Conservation (phyloP, 192 early-diverging fungal species). For the Dispira simplex region DNA sequence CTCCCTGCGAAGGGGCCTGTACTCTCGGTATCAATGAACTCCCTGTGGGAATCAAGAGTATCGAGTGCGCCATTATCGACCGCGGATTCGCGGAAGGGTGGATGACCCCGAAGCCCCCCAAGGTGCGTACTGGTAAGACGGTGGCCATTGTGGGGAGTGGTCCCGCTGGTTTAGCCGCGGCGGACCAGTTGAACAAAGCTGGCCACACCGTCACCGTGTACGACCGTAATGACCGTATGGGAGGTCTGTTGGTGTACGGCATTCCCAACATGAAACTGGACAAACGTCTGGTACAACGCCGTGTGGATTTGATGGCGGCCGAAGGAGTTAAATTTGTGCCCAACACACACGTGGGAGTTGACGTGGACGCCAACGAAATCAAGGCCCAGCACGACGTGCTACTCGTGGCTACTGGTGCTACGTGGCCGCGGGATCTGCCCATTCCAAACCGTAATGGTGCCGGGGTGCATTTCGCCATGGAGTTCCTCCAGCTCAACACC, state of each 20-base stretch:
- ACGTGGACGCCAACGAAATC: constrained; percentile 52
- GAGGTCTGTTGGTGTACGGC: constrained; percentile 95
- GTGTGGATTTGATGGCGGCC: constrained; percentile 83
- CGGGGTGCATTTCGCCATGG: constrained; percentile 98
- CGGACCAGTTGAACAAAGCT: constrained; percentile 95
- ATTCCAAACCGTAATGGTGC: constrained; percentile 76
- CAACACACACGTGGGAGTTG: constrained; percentile 78
- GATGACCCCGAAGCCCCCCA: constrained; percentile 80
- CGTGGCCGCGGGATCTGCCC: constrained; percentile 90
- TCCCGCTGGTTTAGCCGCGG: constrained; percentile 87
- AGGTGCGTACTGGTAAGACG: constrained; percentile 58
- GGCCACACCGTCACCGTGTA: constrained; percentile 92
- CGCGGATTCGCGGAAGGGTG: constrained; percentile 93
- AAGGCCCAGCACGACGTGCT: constrained; percentile 59
- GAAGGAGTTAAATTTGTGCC: constrained; percentile 88
- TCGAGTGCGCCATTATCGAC: constrained; percentile 97
- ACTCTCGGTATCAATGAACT: constrained; percentile 87
- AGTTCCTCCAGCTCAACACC: constrained; percentile 84
- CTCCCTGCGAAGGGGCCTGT: constrained; percentile 95
- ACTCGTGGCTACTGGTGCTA: constrained; percentile 85
- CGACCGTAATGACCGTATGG: constrained; percentile 91
- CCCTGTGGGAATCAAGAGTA: constrained; percentile 93
- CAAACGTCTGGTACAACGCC: constrained; percentile 86
- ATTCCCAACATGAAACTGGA: constrained; percentile 99
- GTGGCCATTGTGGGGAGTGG: constrained; percentile 92